These are phyloP conservation scores for Bipolaris bicolor DNA, from an alignment of 2,329 filamentous ascomycete genomes.

Conservation along the genomic window DNA sequence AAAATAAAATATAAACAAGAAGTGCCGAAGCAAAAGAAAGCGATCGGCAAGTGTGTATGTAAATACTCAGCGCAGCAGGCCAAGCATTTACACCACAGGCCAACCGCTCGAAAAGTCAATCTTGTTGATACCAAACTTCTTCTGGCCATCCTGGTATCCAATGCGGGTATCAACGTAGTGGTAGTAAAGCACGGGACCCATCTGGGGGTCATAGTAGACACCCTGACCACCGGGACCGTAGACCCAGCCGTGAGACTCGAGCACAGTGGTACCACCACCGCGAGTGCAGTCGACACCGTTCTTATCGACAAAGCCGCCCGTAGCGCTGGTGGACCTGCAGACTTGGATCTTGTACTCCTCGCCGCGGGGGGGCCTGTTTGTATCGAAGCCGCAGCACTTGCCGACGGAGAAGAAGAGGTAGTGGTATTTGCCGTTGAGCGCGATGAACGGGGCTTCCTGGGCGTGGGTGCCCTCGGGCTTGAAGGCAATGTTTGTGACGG, in stretches of 20 bases:
- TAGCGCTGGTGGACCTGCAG: conserved; percentile 62
- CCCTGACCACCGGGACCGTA: conserved; percentile 72
- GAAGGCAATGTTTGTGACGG: conserved; percentile 59
- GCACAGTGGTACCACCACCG: conserved; percentile 66
- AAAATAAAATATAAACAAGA: too few species aligned
- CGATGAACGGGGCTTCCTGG: conserved; percentile 64
- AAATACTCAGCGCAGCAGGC: neutral
- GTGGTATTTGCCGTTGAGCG: conserved; percentile 62
- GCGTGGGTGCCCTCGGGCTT: conserved; percentile 59
- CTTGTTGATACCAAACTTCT: conserved; percentile 60
- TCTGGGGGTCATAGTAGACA: conserved; percentile 57
- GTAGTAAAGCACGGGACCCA: conserved; percentile 66
- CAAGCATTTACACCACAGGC: conserved; percentile 49
- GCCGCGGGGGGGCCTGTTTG: conserved; percentile 58
- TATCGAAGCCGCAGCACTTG: conserved; percentile 66
- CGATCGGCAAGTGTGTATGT: neutral
- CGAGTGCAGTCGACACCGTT: conserved; percentile 59
- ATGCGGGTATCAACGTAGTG: conserved; percentile 65
- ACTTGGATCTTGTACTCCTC: conserved; percentile 71
- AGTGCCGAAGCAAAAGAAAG: too few species aligned
- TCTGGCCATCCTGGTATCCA: conserved; percentile 59
- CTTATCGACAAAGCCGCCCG: conserved; percentile 63
- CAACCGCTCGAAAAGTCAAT: conserved; percentile 58
- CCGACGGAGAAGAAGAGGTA: conserved; percentile 70
- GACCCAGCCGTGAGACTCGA: conserved; percentile 64